Base-by-base conservation (phyloP, 331 rosid genomes). In the Malus hybrid region DNA sequence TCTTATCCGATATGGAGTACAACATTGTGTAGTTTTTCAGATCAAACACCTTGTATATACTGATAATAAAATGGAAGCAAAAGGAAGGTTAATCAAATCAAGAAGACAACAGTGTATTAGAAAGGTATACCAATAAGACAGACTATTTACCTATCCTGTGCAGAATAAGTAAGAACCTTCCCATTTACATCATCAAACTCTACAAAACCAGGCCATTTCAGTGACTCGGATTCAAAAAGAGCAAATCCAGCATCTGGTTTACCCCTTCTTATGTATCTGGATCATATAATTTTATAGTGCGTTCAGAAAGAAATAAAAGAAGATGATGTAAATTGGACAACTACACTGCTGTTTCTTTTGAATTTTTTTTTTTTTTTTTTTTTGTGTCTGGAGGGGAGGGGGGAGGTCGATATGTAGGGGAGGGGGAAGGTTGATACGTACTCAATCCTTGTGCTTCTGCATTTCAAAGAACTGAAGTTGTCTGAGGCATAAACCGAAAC, bases 141-240 rank as follows among this genome's bases (percentile, higher is more conserved):
- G 34, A 71, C 67, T 22, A 78, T 19, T 79, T 79, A 95, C 98
- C 91, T 92, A 80, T 95, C 99, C 75, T 89, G 99, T 13, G 99
- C 98, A 65, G 97, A 92, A 85, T 89, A 95, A 0, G 99, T 92
- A 68, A 95, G 91, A 44, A 95, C 98, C 84, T 95, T 95, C 90
- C 99, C 99, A 78, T 95, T 95, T 62, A 95, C 99, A 88, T 95
- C 99, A 72, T 95, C 99, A 66, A 95, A 95, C 89, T 95, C 98
- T 32, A 92, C 99, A 77, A 95, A 95, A 74, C 99, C 98, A 57
- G 97, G 99, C 97, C 99, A 95, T 85, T 92, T 95, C 70, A 95
- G 78, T 44, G 98, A 92, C 83, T 95, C 97, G 0, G 97, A 95
- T 78, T 92, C 98, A 80, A 95, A 95, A 80, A 95, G 99, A 46